phyloP scores from a whole-genome alignment of 345 rosid genomes.

The Zanthoxylum bungeanum region DNA sequence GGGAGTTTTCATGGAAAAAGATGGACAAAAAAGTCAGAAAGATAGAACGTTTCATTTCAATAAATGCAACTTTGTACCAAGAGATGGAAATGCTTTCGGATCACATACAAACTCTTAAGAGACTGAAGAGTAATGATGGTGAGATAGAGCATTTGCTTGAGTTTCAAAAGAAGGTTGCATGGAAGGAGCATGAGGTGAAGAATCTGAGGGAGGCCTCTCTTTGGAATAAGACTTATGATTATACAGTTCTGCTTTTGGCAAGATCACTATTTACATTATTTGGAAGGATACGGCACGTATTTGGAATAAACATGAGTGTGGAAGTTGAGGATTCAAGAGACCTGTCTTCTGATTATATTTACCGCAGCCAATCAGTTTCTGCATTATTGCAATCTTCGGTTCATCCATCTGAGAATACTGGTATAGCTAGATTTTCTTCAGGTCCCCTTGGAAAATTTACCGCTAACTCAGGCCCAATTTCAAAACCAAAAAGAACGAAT shows the following conservation, averaged over 20 bases:
- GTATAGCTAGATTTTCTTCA: conserved; percentile 68
- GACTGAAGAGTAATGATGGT: conserved; percentile 58
- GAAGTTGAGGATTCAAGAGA: conserved; percentile 43
- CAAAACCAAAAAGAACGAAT: conserved; percentile 41
- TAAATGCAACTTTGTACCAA: conserved; percentile 73
- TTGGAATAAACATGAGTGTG: conserved; percentile 47
- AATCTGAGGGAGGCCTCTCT: conserved; percentile 66
- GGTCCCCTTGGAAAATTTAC: conserved; percentile 62
- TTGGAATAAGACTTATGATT: conserved; percentile 86
- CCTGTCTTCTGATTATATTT: conserved; percentile 48
- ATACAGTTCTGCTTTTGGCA: conserved; percentile 63
- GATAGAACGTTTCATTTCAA: conserved; percentile 75
- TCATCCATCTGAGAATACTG: conserved; percentile 45
- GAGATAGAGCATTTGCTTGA: conserved; percentile 59
- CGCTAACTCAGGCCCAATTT: conserved; percentile 42
- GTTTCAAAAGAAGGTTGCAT: conserved; percentile 64
- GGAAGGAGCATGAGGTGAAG: conserved; percentile 91
- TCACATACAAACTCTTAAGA: conserved; percentile 68
- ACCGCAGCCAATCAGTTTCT: conserved; percentile 69
- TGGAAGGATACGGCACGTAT: conserved; percentile 57
- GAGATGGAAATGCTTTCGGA: conserved; percentile 89
- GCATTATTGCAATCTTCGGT: conserved; percentile 50
- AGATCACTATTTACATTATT: conserved; percentile 78
- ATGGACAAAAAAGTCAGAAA: conserved; percentile 85
- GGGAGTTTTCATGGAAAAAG: conserved; percentile 71